A percentile compares a stretch with the other conserved stretches of the same genome.
Conservation (phyloP, 495 filamentous ascomycete species). For the Hypoxylon intermedium region DNA sequence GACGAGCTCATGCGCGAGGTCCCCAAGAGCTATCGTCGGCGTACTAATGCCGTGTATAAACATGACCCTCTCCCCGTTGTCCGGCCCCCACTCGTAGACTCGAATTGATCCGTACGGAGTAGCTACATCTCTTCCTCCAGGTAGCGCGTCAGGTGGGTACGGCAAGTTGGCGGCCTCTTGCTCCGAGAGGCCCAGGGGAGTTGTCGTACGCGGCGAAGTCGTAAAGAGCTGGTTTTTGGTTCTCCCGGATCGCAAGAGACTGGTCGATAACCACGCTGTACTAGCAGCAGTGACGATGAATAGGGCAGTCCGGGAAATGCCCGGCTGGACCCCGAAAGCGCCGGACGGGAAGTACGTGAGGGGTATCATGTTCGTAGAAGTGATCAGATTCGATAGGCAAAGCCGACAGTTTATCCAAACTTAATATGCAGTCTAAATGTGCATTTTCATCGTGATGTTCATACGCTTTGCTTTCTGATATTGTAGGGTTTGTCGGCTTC, state of each 20-base stretch:
- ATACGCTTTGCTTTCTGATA: background rate
- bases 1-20: slow-evolving; percentile 66
- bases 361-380: background rate
- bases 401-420: background rate
- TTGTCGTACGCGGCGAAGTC: slow-evolving; percentile 43
- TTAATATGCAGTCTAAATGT: slow-evolving; percentile 7
- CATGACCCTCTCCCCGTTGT: slow-evolving; percentile 69
- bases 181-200: slow-evolving; percentile 21
- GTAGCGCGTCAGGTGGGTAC: slow-evolving; percentile 76
- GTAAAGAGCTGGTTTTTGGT: slow-evolving; percentile 31
- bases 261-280: slow-evolving; percentile 1
- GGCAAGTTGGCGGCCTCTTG: slow-evolving; percentile 60
- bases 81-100: slow-evolving; percentile 80
- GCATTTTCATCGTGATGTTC: background rate
- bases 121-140: slow-evolving; percentile 71
- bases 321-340: background rate
- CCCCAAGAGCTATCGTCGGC: slow-evolving; percentile 67
- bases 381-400: background rate
- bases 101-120: slow-evolving; percentile 74
- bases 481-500: too few relatives aligned
- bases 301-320: background rate
- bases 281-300: slow-evolving; percentile 5
- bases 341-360: background rate
- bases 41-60: slow-evolving; percentile 79
- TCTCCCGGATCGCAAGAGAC: slow-evolving; percentile 26